Percentiles rank a stretch among this genome's conserved stretches.
These are phyloP conservation scores for Tephrocybe rancida DNA, from an alignment of 768 basidiomycete species.

Conservation along the genomic window DNA sequence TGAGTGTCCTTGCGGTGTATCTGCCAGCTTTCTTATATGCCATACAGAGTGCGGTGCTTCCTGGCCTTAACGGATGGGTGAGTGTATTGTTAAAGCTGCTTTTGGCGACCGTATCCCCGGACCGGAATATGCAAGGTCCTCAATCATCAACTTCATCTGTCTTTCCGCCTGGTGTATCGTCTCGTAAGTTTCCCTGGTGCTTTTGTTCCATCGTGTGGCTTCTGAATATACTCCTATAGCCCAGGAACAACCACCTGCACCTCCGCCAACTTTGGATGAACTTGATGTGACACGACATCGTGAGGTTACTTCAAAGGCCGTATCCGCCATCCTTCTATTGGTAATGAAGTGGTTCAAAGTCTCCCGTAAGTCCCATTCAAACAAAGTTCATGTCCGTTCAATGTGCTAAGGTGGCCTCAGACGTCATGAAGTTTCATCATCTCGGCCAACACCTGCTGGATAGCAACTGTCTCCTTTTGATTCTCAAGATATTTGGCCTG, in stretches of 20 bases:
- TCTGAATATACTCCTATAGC: conserved; percentile 35
- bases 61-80: conserved; percentile 87
- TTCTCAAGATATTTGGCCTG: conserved; percentile 98
- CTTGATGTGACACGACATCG: conserved; percentile 93
- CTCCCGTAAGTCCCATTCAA: conserved; percentile 69
- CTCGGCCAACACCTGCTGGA: conserved; percentile 94
- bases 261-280: conserved; percentile 84
- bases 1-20: conserved; percentile 38
- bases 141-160: conserved; percentile 69
- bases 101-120: conserved; percentile 89
- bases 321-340: conserved; percentile 90
- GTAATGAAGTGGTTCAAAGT: conserved; percentile 98
- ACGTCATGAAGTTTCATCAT: conserved; percentile 98
- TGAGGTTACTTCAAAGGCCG: conserved; percentile 96
- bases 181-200: conserved; percentile 47
- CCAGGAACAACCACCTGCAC: conserved; percentile 61
- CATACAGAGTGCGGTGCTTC: conserved; percentile 76
- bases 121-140: conserved; percentile 61
- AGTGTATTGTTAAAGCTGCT: conserved; percentile 91
- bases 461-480: conserved; percentile 90
- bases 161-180: conserved; percentile 71
- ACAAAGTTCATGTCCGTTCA: background rate
- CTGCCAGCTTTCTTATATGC: background rate
- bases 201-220: background rate
- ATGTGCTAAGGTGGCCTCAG: conserved; percentile 39